phyloP scores from a whole-genome alignment of 1,284 basidiomycete genomes.

The Ustilago xerochloae region DNA sequence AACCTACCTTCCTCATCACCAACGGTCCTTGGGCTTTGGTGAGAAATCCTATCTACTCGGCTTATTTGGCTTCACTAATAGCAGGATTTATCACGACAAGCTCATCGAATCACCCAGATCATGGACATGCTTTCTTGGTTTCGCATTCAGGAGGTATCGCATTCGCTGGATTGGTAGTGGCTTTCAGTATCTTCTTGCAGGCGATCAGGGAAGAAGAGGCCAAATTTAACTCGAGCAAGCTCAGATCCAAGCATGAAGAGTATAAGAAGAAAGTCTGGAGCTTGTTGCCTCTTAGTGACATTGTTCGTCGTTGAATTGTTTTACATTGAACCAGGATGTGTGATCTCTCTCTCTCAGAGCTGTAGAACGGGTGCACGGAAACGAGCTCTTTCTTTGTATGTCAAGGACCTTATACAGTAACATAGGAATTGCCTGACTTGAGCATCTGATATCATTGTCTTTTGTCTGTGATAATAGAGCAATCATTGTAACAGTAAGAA shows the following conservation, averaged over 20 bases:
- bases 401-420: too few species aligned
- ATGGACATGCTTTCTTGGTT: slow-evolving; percentile 31
- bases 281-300: slow-evolving; percentile 33
- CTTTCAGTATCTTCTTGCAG: slow-evolving; percentile 33
- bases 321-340: background rate
- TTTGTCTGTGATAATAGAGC: too few species aligned
- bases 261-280: slow-evolving; percentile 38
- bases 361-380: background rate
- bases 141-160: slow-evolving; percentile 36
- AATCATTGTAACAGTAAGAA: too few species aligned
- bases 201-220: slow-evolving; percentile 46
- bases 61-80: slow-evolving; percentile 30
- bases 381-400: background rate
- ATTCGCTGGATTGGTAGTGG: slow-evolving; percentile 17
- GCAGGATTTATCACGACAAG: slow-evolving; percentile 46
- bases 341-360: too few species aligned
- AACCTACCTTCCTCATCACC: slow-evolving; percentile 36
- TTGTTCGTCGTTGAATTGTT: slow-evolving; percentile 13
- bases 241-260: slow-evolving; percentile 36
- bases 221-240: slow-evolving; percentile 44
- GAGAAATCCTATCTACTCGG: slow-evolving; percentile 40
- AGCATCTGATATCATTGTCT: too few species aligned
- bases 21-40: slow-evolving; percentile 38
- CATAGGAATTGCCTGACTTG: too few species aligned
- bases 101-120: slow-evolving; percentile 41